These are phyloP conservation scores for Colletotrichum ledebouriae DNA, from an alignment of 2,329 filamentous ascomycete genomes.

Conservation along the genomic window DNA sequence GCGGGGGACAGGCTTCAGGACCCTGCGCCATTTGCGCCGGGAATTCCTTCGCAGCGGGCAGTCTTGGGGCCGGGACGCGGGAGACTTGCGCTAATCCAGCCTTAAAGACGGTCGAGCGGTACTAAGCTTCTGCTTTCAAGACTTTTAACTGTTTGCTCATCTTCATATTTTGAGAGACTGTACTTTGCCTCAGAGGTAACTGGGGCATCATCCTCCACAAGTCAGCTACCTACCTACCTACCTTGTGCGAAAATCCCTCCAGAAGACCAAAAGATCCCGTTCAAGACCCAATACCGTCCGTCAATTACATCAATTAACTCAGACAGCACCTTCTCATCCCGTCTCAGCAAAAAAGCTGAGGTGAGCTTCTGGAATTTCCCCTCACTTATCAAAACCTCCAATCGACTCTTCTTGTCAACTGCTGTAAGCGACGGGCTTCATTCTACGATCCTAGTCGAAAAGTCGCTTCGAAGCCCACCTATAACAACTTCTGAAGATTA, in stretches of 20 bases:
- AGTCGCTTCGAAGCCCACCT: too few species aligned
- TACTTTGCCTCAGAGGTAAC: too few species aligned
- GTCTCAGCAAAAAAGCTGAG: slow-evolving; percentile 21
- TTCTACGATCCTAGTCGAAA: too few species aligned
- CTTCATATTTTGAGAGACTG: too few species aligned
- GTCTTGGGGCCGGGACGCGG: slow-evolving; percentile 21
- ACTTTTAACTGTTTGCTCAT: background rate
- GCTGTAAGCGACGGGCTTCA: too few species aligned
- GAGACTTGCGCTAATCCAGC: slow-evolving; percentile 31
- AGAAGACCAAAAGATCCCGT: slow-evolving; percentile 3
- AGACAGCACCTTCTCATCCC: background rate
- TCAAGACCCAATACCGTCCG: background rate
- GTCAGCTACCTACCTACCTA: background rate
- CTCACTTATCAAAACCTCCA: slow-evolving; percentile 3
- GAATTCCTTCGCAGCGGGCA: slow-evolving; percentile 35
- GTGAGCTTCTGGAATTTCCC: slow-evolving; percentile 33
- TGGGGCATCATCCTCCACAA: background rate
- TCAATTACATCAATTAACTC: slow-evolving; percentile 29
- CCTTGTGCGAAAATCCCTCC: background rate
- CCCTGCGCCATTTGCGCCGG: slow-evolving; percentile 30
- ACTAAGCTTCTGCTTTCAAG: slow-evolving; percentile 2
- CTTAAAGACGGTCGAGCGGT: slow-evolving; percentile 23
- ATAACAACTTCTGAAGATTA: too few species aligned
- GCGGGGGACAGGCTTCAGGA: slow-evolving; percentile 6
- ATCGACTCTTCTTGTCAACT: slow-evolving; percentile 6